These are phyloP conservation scores for Dictyostelium capitatum DNA, from an alignment of 78 protist genomes.

Conservation along the genomic window DNA sequence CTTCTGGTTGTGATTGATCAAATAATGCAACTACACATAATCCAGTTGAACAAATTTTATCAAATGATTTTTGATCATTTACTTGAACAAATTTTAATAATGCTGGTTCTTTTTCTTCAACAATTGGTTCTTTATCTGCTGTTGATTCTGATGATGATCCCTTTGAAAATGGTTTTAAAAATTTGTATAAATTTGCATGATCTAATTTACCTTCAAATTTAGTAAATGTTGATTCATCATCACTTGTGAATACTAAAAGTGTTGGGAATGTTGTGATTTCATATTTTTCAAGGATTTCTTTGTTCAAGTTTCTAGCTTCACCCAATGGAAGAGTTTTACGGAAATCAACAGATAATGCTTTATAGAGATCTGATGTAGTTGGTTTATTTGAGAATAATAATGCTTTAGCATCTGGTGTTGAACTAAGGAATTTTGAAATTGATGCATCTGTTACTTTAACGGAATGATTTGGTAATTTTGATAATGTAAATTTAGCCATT, in stretches of 20 bases:
- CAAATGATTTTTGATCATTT: slow-evolving; percentile 34
- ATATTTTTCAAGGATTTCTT: slow-evolving; percentile 24
- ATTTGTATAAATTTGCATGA: slow-evolving; percentile 19
- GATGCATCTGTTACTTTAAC: slow-evolving; percentile 27
- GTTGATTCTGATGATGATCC: slow-evolving; percentile 18
- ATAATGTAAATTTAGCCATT: slow-evolving; percentile 15
- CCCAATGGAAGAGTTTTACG: slow-evolving; percentile 47
- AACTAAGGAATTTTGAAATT: slow-evolving; percentile 16
- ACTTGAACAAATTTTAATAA: slow-evolving; percentile 13
- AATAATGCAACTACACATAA: slow-evolving; percentile 32
- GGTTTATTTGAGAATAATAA: slow-evolving; percentile 72
- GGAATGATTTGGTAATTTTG: slow-evolving; percentile 37
- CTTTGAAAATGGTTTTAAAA: slow-evolving; percentile 35
- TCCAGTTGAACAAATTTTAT: slow-evolving; percentile 7
- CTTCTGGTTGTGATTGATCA: slow-evolving; percentile 28
- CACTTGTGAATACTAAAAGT: slow-evolving; percentile 41
- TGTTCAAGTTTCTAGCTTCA: slow-evolving; percentile 5
- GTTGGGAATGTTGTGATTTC: slow-evolving; percentile 23
- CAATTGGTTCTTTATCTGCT: background rate
- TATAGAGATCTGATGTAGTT: slow-evolving; percentile 78
- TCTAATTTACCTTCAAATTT: slow-evolving; percentile 54
- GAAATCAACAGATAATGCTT: slow-evolving; percentile 82
- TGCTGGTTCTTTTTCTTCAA: slow-evolving; percentile 16
- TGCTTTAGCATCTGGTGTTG: slow-evolving; percentile 49
- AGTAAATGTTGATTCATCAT: background rate